Conservation (phyloP, 73 alveolate species). For the Paramecium sexaurelia region DNA sequence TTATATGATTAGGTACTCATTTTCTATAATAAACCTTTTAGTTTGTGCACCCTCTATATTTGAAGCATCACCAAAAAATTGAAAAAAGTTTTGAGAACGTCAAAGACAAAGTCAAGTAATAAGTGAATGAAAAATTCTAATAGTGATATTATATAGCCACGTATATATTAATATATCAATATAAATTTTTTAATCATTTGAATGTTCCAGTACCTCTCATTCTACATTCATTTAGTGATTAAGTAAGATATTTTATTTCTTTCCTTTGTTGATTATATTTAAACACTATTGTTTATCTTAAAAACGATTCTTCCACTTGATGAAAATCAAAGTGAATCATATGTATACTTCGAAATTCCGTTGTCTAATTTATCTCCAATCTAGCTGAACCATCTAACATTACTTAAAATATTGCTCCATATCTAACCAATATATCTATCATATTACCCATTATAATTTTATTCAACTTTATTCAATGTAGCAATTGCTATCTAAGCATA, state of each 20-base stretch:
- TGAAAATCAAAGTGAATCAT: conserved; percentile 54
- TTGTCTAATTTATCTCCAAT: conserved; percentile 38
- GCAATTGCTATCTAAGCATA: neutral
- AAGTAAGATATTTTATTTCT: neutral
- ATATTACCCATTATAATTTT: conserved; percentile 10
- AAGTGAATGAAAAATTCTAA: neutral
- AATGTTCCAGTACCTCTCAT: conserved; percentile 37
- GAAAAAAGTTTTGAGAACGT: conserved; percentile 64
- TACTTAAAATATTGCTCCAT: neutral
- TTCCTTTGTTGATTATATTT: conserved; percentile 43
- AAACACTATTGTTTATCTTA: neutral
- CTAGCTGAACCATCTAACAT: conserved; percentile 61
- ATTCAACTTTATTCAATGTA: conserved; percentile 41
- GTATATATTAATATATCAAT: neutral
- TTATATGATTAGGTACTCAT: conserved; percentile 72
- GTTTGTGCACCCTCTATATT: conserved; percentile 65
- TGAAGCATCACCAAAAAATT: conserved; percentile 73
- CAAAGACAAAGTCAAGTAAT: neutral
- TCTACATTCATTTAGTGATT: neutral
- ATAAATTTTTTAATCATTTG: neutral
- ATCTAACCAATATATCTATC: neutral
- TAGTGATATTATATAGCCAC: neutral
- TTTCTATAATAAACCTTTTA: neutral
- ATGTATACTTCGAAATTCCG: neutral
- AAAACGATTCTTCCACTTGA: neutral